Evolutionary conservation across 1,139 yeast species (phyloP).

Genomic region (Pichia sp.): DNA sequence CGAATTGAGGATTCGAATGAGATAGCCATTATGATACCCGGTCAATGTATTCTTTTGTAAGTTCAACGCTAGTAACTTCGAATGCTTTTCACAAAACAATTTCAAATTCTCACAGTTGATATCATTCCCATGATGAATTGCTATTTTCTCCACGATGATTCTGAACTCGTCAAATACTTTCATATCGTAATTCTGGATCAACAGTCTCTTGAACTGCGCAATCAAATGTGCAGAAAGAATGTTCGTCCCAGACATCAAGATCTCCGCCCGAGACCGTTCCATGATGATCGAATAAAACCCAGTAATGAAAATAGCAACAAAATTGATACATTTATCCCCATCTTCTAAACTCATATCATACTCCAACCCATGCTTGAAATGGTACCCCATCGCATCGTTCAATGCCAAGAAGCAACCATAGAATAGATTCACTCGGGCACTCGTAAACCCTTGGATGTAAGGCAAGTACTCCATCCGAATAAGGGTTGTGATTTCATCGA

Average conservation of each 20-base stretch:
- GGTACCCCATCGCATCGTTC: conserved; percentile 12
- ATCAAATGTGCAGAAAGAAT: conserved; percentile 8
- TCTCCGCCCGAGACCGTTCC: conserved; percentile 2
- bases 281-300: conserved; percentile 17
- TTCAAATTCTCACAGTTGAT: conserved; percentile 9
- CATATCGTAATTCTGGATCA: neutral
- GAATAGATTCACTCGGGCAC: no score
- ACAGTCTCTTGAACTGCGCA: conserved; percentile 5
- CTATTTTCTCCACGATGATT: conserved; percentile 7
- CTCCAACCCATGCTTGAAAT: conserved; percentile 15
- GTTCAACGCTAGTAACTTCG: neutral
- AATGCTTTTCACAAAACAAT: conserved; percentile 1
- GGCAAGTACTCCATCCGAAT: conserved; percentile 11
- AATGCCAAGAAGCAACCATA: conserved; percentile 10
- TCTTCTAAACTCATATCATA: conserved; percentile 10
- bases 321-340: conserved; percentile 11
- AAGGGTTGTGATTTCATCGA: conserved; percentile 7
- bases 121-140: neutral
- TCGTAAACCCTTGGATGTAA: neutral
- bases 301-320: conserved; percentile 17
- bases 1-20: conserved; percentile 13
- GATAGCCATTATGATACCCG: conserved; percentile 10
- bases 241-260: neutral
- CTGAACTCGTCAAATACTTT: conserved; percentile 9
- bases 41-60: conserved; percentile 1